Evolutionary conservation across 2,329 filamentous ascomycete species (phyloP).

Genomic region (Nemania sp.): DNA sequence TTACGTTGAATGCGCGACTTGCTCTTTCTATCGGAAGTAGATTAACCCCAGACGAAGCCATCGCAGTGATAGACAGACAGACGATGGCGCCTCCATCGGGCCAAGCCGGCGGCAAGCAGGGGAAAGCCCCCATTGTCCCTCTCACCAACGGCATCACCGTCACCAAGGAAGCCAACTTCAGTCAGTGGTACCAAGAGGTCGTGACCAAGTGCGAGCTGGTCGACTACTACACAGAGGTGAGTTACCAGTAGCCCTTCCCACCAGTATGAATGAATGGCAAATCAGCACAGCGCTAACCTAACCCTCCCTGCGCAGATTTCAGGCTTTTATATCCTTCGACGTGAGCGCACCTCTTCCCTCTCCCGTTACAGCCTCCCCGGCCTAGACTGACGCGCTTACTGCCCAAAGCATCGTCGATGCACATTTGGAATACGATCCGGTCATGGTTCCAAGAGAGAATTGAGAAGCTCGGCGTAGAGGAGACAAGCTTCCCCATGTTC

Average conservation of each 20-base stretch:
- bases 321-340: conserved; percentile 95
- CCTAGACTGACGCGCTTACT: conserved; percentile 26
- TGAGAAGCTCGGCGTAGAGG: conserved; percentile 91
- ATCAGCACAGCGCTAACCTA: conserved; percentile 13
- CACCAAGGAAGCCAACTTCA: conserved; percentile 70
- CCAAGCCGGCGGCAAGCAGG: conserved; percentile 13
- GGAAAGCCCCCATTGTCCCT: conserved; percentile 9
- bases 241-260: conserved; percentile 39
- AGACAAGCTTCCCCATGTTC: conserved; percentile 97
- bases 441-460: conserved; percentile 80
- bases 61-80: not conserved
- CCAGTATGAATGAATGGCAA: not conserved
- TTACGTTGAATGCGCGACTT: conserved; percentile 17
- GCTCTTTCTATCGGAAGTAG: not conserved
- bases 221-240: conserved; percentile 80
- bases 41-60: conserved; percentile 7
- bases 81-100: conserved; percentile 20
- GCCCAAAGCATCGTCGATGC: conserved; percentile 65
- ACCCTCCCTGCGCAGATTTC: conserved; percentile 84
- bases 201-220: conserved; percentile 97
- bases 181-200: conserved; percentile 97
- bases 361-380: not conserved
- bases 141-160: conserved; percentile 34
- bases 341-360: conserved; percentile 46
- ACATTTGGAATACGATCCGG: conserved; percentile 74